phyloP scores from a whole-genome alignment of 2,329 filamentous ascomycete species.

The Thielaviopsis ethacetica region DNA sequence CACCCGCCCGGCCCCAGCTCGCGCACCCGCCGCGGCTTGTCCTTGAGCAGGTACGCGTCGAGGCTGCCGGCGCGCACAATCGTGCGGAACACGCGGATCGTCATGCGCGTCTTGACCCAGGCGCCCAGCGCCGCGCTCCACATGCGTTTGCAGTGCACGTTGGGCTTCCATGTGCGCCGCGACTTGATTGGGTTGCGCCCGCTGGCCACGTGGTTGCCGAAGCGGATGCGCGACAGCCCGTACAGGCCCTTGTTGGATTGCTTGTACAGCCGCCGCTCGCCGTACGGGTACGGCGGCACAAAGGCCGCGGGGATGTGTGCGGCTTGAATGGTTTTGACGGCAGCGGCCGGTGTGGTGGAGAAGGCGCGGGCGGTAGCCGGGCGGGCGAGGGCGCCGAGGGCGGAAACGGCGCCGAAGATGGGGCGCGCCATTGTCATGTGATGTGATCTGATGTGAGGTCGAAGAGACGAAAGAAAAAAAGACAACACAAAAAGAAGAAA shows the following conservation, averaged over 20 bases:
- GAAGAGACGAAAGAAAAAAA: too few relatives aligned
- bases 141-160: conserved; percentile 52
- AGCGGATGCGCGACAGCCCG: conserved; percentile 53
- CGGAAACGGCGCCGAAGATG: neutral
- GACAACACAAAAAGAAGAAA: too few relatives aligned
- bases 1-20: too few relatives aligned
- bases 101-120: conserved; percentile 51
- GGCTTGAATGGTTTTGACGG: conserved; percentile 26
- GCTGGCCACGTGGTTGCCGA: conserved; percentile 64
- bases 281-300: conserved; percentile 58
- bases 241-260: conserved; percentile 65
- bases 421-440: too few relatives aligned
- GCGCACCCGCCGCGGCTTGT: conserved; percentile 59
- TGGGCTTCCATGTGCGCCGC: conserved; percentile 58
- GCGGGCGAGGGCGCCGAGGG: neutral
- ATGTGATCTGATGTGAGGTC: too few relatives aligned
- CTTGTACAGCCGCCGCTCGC: conserved; percentile 55
- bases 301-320: conserved; percentile 29
- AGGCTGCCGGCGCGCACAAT: conserved; percentile 67
- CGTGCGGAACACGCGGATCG: conserved; percentile 50
- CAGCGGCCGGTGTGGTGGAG: conserved; percentile 21
- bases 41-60: conserved; percentile 78
- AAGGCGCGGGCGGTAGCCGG: conserved; percentile 16
- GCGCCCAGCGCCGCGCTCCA: conserved; percentile 46
- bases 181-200: conserved; percentile 53